Evolutionary conservation across 176 grass and related monocot genomes (phyloP).

Genomic region (Aegilops sharonensis): DNA sequence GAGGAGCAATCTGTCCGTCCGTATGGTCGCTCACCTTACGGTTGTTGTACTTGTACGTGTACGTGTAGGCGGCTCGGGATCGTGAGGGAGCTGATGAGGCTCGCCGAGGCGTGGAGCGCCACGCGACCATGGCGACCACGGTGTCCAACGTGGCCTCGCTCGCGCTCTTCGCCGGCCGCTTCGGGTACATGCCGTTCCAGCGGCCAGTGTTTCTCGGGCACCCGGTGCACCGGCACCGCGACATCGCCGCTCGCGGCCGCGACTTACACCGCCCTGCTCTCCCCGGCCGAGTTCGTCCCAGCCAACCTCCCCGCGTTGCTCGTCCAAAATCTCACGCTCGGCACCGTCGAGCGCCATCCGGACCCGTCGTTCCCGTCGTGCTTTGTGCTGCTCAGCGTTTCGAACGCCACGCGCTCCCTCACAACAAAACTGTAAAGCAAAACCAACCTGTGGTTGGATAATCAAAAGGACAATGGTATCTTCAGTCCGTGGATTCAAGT

Average conservation of each 20-base stretch:
- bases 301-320: conserved; percentile 56
- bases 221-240: conserved; percentile 54
- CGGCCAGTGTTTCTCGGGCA: conserved; percentile 53
- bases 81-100: conserved; percentile 51
- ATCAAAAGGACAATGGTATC: too few species aligned
- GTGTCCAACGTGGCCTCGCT: conserved; percentile 61
- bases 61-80: conserved; percentile 51
- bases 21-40: background rate
- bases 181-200: conserved; percentile 63
- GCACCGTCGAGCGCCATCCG: conserved; percentile 40
- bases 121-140: conserved; percentile 67
- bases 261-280: conserved; percentile 48
- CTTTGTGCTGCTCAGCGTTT: conserved; percentile 59
- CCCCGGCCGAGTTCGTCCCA: conserved; percentile 50
- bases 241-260: conserved; percentile 28
- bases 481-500: too few species aligned
- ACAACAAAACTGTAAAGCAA: too few species aligned
- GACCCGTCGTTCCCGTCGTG: background rate
- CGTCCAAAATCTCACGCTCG: conserved; percentile 57
- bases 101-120: conserved; percentile 53
- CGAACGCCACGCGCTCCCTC: conserved; percentile 57
- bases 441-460: too few species aligned
- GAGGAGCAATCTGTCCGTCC: background rate
- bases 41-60: background rate
- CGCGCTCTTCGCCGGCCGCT: conserved; percentile 54